Conservation (phyloP, 2,329 filamentous ascomycete species). For the Colletotrichum coccodes region DNA sequence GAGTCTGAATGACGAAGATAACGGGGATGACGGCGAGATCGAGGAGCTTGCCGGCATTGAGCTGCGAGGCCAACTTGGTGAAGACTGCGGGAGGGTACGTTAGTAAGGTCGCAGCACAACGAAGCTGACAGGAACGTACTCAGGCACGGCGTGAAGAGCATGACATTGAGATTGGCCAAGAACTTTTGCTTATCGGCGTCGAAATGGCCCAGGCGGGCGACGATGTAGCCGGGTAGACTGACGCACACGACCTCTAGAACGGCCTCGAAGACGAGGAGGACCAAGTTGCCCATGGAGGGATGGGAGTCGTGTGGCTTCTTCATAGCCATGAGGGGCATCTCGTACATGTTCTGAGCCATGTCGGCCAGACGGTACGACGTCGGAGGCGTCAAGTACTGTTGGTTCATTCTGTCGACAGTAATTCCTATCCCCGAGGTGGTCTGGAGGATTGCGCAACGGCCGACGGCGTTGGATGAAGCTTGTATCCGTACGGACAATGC, state of each 20-base stretch:
- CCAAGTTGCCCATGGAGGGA: conserved; percentile 74
- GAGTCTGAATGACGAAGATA: conserved; percentile 89
- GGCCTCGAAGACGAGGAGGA: conserved; percentile 90
- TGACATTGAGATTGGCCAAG: conserved; percentile 94
- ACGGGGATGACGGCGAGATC: conserved; percentile 95
- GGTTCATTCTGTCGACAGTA: conserved; percentile 37
- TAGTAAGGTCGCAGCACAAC: conserved; percentile 22
- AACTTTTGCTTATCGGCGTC: conserved; percentile 97
- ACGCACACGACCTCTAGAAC: conserved; percentile 96
- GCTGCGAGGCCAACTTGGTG: conserved; percentile 93
- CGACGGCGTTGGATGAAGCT: neutral
- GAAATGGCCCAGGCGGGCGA: conserved; percentile 91
- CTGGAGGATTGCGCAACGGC: neutral
- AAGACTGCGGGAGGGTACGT: conserved; percentile 72
- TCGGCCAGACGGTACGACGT: conserved; percentile 56
- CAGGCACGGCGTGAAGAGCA: conserved; percentile 95
- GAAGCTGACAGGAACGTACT: conserved; percentile 65
- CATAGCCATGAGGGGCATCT: conserved; percentile 53
- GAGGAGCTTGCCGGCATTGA: conserved; percentile 88
- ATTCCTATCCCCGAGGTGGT: neutral
- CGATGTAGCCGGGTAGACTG: conserved; percentile 91
- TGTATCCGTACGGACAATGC: neutral
- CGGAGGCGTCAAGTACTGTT: conserved; percentile 51
- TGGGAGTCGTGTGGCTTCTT: conserved; percentile 62
- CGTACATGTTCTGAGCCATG: conserved; percentile 50